Conservation (phyloP, 192 early-diverging fungal species). For the Coemansia sp. region DNA sequence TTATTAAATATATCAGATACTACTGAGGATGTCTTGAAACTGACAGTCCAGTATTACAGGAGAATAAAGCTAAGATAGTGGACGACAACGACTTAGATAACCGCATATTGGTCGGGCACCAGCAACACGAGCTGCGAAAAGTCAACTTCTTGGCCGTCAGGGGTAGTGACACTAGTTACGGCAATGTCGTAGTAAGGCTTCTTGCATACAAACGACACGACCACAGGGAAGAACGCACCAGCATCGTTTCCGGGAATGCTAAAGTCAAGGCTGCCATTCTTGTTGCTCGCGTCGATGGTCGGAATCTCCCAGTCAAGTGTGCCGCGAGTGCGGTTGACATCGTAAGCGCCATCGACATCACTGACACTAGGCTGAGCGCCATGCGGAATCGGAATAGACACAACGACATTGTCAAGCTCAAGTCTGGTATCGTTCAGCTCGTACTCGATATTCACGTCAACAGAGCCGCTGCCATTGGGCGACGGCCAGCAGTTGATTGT, state of each 20-base stretch:
- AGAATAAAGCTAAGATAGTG: neutral
- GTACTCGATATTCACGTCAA: constrained; percentile 97
- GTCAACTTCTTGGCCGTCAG: constrained; percentile 59
- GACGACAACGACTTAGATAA: constrained; percentile 60
- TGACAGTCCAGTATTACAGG: neutral
- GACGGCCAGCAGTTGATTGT: constrained; percentile 96
- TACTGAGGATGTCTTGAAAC: neutral
- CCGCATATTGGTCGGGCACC: constrained; percentile 75
- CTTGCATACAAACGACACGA: constrained; percentile 71
- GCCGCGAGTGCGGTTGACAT: constrained; percentile 68
- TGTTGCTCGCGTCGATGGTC: constrained; percentile 76
- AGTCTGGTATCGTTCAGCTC: constrained; percentile 77
- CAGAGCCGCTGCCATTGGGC: constrained; percentile 78
- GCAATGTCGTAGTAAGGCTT: constrained; percentile 76
- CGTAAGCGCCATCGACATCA: constrained; percentile 80
- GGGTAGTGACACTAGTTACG: constrained; percentile 42
- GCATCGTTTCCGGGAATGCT: constrained; percentile 73
- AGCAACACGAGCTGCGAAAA: constrained; percentile 76
- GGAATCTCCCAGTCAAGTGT: constrained; percentile 81
- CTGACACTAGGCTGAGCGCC: constrained; percentile 70
- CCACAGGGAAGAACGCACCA: constrained; percentile 83
- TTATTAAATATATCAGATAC: neutral
- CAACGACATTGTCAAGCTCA: constrained; percentile 81
- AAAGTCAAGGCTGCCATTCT: constrained; percentile 83
- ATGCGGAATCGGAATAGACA: constrained; percentile 86